Conservation (phyloP, 176 grass and related monocot genomes). For the Poa pratensis region DNA sequence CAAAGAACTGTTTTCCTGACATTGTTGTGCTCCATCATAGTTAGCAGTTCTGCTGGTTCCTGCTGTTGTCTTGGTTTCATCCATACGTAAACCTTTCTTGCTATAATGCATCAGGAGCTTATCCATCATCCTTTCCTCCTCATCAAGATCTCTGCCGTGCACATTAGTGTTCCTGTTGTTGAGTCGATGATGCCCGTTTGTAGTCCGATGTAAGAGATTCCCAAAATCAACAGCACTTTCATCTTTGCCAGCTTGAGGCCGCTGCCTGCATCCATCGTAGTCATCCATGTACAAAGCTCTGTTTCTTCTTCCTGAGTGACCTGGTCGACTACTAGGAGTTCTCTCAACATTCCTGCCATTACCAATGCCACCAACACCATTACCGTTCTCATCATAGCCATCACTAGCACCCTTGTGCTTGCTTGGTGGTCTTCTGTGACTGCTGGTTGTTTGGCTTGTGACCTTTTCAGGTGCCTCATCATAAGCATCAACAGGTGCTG, state of each 20-base stretch:
- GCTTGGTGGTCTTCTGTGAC: conserved; percentile 39
- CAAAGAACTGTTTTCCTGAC: conserved; percentile 7
- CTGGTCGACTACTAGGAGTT: conserved; percentile 39
- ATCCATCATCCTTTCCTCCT: conserved; percentile 86
- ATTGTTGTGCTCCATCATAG: neutral
- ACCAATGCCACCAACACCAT: conserved; percentile 21
- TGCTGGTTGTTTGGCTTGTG: conserved; percentile 38
- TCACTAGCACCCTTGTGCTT: conserved; percentile 41
- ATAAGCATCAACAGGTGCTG: conserved; percentile 20
- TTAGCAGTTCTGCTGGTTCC: conserved; percentile 30
- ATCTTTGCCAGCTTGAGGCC: conserved; percentile 38
- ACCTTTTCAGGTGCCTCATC: conserved; percentile 44
- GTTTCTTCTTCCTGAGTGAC: conserved; percentile 46
- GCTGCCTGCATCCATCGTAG: conserved; percentile 34
- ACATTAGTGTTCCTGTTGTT: conserved; percentile 11
- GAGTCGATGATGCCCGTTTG: conserved; percentile 36
- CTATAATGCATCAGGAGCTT: conserved; percentile 71
- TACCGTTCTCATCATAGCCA: conserved; percentile 20
- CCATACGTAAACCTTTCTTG: conserved; percentile 56
- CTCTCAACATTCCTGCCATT: conserved; percentile 33
- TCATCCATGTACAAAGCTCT: conserved; percentile 41
- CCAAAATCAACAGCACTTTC: conserved; percentile 70
- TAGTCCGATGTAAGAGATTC: conserved; percentile 49
- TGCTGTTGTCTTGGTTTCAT: conserved; percentile 8
- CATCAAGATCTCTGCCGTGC: conserved; percentile 31